Base-by-base conservation (phyloP, 2,329 filamentous ascomycete genomes). In the Aspergillus brasiliensis region DNA sequence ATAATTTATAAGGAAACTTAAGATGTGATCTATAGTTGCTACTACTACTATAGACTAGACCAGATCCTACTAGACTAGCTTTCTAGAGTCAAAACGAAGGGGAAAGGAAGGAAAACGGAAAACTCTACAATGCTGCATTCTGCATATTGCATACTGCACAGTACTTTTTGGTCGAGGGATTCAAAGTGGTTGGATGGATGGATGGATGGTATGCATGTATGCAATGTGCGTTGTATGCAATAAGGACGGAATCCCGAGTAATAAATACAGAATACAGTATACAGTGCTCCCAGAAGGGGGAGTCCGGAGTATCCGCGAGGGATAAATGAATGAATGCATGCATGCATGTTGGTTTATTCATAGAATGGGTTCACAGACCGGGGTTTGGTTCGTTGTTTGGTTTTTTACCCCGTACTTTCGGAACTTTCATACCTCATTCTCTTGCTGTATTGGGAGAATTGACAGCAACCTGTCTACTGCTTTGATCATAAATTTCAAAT, bases 401-500 rank as follows among this genome's bases (percentile, higher is more conserved):
- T 34, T 34, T 5, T 3, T 34, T n/a, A n/a, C n/a, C n/a, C n/a
- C n/a, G n/a, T n/a, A n/a, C n/a, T n/a, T n/a, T n/a, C n/a, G n/a
- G n/a, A n/a, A 34, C 31, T 34, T 11, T 15, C 31, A 13, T 34
- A 5, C 31, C 13, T 11, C 1, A 11, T 31, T 19, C 38, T 42
- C 38, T 42, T 42, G 5, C 31, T 34, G 28, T 31, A 31, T 31
- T 25, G 25, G 25, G 25, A 5, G 7, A 5, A 25, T 6, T 25
- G 25, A 25, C 10, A 21, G 10, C 10, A 19, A 21, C 13, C 37
- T 23, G 3, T 23, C 8, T 17, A 40, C 37, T 10, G 21, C 5
- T 8, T 31, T 27, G 23, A 19, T 53, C 51, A 56, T 59, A 58
- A 63, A 62, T 65, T 67, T 63, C 61, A 64, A 65, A 57, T 63